Evolutionary conservation across 106 monocot species (phyloP), one percentile per base, ranked within the genome.

Genomic region (Dendrobium nobile): DNA sequence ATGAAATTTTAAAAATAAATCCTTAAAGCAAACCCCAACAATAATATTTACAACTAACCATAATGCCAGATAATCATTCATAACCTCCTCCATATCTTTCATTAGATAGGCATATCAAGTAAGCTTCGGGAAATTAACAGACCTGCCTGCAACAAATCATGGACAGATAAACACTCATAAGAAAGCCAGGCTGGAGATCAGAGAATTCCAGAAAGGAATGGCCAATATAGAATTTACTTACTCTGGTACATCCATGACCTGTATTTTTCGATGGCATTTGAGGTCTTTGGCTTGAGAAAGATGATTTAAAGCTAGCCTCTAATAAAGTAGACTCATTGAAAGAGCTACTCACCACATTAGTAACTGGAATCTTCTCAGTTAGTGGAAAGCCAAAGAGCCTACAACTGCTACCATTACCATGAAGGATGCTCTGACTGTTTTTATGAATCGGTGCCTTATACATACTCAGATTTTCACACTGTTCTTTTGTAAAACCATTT

Each of bases 311-410:
- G n/a, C 58, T 82, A 4, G 10, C 45, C 15, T 87, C 86, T 7
- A 76, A 7, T 19, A 82, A 67, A 18, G 80, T 81, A 44, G 84
- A 54, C 19, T 75, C 41, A 5, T 58, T 44, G n/a, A 75, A 43
- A 67, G 81, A 48, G 27, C 51, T 70, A 20, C 40, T 82, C 37
- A 79, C 80, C 37, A 55, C 54, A 78, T 82, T 85, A 16, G 84
- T 27, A 73, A 75, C 74, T 1, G 83, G 68, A 42, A 85, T 84
- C 81, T 79, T 84, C 70, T 87, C 86, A 17, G 87, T 96, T 41
- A 99, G 89, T 68, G 89, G 65, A 79, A 95, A 95, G 27, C 98
- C 98, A 80, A 99, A 99, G 80, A 99, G 86, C 65, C 82, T 93
- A 82, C 92, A 95, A 44, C 86, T 79, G 27, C 67, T 92, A 59